A percentile compares a stretch with the other conserved stretches of the same genome.
Conservation (phyloP, 2,329 filamentous ascomycete species). For the Nemania abortiva region DNA sequence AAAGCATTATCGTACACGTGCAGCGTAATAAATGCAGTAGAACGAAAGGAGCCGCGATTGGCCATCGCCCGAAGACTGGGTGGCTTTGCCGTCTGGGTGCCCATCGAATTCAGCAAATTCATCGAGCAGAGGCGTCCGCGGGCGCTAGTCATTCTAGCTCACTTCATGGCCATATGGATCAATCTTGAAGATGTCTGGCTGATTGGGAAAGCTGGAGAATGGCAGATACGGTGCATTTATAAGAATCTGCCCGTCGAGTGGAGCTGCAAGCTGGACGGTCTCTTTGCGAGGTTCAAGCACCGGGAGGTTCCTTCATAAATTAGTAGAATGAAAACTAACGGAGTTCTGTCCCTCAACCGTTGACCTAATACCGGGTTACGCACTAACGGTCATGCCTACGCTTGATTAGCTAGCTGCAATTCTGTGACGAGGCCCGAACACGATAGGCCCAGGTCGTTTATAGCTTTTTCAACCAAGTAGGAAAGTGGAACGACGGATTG, state of each 20-base stretch:
- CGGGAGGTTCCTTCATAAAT: slow-evolving; percentile 25
- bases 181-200: slow-evolving; percentile 53
- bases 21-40: slow-evolving; percentile 49
- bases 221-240: slow-evolving; percentile 54
- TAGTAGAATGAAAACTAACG: not conserved
- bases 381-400: not conserved
- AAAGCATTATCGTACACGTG: slow-evolving; percentile 54
- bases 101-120: slow-evolving; percentile 52
- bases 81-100: slow-evolving; percentile 54
- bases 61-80: slow-evolving; percentile 53
- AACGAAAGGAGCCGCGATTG: slow-evolving; percentile 48
- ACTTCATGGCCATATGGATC: slow-evolving; percentile 56
- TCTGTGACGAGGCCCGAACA: not conserved
- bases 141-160: slow-evolving; percentile 54
- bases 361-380: not conserved
- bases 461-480: not conserved
- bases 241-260: slow-evolving; percentile 53
- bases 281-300: slow-evolving; percentile 49
- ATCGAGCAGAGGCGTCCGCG: slow-evolving; percentile 53
- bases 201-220: slow-evolving; percentile 53
- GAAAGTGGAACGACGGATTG: not conserved
- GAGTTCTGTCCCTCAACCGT: not conserved
- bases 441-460: not conserved
- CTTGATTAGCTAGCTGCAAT: not conserved
- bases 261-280: slow-evolving; percentile 52